Evolutionary conservation across 805 yeast genomes (phyloP).

Genomic region (Nakazawaea holstii): DNA sequence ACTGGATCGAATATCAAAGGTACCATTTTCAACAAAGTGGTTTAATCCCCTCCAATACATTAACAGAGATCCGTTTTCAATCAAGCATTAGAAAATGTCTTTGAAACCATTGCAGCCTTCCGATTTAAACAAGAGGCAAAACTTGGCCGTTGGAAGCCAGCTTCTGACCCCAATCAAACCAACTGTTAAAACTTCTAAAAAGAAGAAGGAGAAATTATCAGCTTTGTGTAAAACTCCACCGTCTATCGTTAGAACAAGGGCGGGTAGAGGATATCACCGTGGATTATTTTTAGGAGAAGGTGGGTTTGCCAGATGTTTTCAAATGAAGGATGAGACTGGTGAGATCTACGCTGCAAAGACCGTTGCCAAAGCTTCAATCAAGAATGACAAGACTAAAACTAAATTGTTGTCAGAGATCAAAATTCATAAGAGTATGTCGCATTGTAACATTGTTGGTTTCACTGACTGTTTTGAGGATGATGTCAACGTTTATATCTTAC

Average conservation of each 20-base stretch:
- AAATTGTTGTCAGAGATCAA: slow-evolving; percentile 89
- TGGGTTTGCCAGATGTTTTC: slow-evolving; percentile 98
- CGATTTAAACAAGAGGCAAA: slow-evolving; percentile 11
- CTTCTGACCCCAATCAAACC: slow-evolving; percentile 34
- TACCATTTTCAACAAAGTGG: background rate
- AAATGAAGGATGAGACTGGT: slow-evolving; percentile 87
- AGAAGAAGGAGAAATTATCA: slow-evolving; percentile 84
- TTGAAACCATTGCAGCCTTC: slow-evolving; percentile 11
- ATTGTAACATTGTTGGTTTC: slow-evolving; percentile 86
- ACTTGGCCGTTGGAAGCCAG: background rate
- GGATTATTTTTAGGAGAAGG: slow-evolving; percentile 95
- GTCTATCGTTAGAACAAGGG: slow-evolving; percentile 78
- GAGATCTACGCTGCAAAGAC: slow-evolving; percentile 93
- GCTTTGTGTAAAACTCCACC: slow-evolving; percentile 97
- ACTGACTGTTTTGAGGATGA: slow-evolving; percentile 97
- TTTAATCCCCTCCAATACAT: background rate
- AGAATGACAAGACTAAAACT: slow-evolving; percentile 81
- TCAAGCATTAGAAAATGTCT: slow-evolving; percentile 2
- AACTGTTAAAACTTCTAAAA: slow-evolving; percentile 36
- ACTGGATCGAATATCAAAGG: background rate
- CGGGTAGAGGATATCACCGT: slow-evolving; percentile 84
- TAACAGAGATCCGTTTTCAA: no score
- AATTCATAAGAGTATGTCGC: slow-evolving; percentile 85
- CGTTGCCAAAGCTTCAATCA: slow-evolving; percentile 92
- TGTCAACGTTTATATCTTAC: slow-evolving; percentile 83